These are phyloP conservation scores for Talaromyces sp. DNA, from an alignment of 2,329 filamentous ascomycete species.

Conservation along the genomic window DNA sequence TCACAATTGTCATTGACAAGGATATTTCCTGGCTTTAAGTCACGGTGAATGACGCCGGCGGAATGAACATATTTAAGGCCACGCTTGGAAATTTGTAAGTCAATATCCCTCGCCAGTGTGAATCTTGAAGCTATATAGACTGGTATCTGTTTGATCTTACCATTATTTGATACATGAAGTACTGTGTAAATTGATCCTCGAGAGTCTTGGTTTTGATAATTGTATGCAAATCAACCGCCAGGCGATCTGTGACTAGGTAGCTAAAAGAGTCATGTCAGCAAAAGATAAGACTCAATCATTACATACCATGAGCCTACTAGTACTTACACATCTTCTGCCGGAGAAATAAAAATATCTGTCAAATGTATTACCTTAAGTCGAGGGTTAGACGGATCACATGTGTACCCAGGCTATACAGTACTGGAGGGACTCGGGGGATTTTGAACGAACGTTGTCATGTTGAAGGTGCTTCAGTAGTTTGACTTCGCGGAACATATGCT, in stretches of 20 bases:
- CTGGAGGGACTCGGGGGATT: no score
- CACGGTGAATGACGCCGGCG: slow-evolving; percentile 93
- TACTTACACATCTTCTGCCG: slow-evolving; percentile 92
- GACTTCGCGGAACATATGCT: slow-evolving; percentile 94
- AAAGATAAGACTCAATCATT: background rate
- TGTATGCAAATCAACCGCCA: slow-evolving; percentile 93
- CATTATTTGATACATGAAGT: slow-evolving; percentile 98
- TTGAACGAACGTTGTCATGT: slow-evolving; percentile 81
- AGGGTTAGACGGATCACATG: no score
- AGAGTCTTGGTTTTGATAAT: slow-evolving; percentile 90
- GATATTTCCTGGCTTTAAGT: slow-evolving; percentile 98
- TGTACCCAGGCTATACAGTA: no score
- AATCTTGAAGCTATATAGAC: no score
- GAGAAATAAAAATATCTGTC: slow-evolving; percentile 99
- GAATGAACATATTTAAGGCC: slow-evolving; percentile 99
- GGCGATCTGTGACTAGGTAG: slow-evolving; percentile 96
- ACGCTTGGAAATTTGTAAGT: slow-evolving; percentile 59
- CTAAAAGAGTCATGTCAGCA: slow-evolving; percentile 50
- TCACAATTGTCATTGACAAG: slow-evolving; percentile 99
- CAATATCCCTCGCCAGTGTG: no score
- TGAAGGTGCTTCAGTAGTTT: slow-evolving; percentile 94
- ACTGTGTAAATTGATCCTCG: slow-evolving; percentile 99
- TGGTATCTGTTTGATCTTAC: slow-evolving; percentile 64
- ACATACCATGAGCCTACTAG: background rate
- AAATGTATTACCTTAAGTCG: slow-evolving; percentile 98